These are phyloP conservation scores for Byssoonygena ceratinophila DNA, from an alignment of 2,329 filamentous ascomycete species.

Conservation along the genomic window DNA sequence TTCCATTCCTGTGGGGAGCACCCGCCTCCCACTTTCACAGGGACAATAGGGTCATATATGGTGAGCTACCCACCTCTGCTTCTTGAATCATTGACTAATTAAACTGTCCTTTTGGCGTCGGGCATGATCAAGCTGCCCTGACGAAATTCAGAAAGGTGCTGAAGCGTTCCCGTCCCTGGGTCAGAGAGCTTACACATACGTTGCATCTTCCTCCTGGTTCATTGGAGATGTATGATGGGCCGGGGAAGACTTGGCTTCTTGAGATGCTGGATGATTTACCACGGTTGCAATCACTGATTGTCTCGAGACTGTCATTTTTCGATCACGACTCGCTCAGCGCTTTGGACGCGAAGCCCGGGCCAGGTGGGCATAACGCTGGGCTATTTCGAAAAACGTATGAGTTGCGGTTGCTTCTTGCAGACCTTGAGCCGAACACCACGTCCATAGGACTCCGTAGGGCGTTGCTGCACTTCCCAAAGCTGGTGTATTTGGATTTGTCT, in stretches of 20 bases:
- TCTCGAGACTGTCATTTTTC: slow-evolving; percentile 51
- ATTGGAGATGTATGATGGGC: slow-evolving; percentile 51
- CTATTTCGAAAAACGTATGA: slow-evolving; percentile 27
- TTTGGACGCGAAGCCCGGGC: slow-evolving; percentile 28
- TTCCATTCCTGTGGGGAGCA: slow-evolving; percentile 51
- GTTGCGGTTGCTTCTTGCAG: slow-evolving; percentile 47
- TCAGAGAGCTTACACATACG: slow-evolving; percentile 50
- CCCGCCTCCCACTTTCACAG: slow-evolving; percentile 52
- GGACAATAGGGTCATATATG: slow-evolving; percentile 51
- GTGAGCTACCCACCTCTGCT: slow-evolving; percentile 22
- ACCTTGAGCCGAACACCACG: slow-evolving; percentile 49
- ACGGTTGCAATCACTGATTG: slow-evolving; percentile 49
- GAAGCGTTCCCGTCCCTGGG: slow-evolving; percentile 42
- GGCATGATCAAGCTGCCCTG: slow-evolving; percentile 40
- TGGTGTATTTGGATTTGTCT: slow-evolving; percentile 51
- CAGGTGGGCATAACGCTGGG: neutral
- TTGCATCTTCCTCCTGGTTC: slow-evolving; percentile 51
- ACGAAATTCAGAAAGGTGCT: slow-evolving; percentile 50
- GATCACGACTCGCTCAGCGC: slow-evolving; percentile 49
- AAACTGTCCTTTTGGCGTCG: neutral
- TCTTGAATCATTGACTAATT: slow-evolving; percentile 14
- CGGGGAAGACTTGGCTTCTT: slow-evolving; percentile 48
- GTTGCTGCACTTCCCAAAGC: slow-evolving; percentile 42
- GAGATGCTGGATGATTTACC: slow-evolving; percentile 50
- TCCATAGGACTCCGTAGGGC: slow-evolving; percentile 44